Evolutionary conservation across 805 yeast species (phyloP).

Genomic region (Metschnikowia gruessii): DNA sequence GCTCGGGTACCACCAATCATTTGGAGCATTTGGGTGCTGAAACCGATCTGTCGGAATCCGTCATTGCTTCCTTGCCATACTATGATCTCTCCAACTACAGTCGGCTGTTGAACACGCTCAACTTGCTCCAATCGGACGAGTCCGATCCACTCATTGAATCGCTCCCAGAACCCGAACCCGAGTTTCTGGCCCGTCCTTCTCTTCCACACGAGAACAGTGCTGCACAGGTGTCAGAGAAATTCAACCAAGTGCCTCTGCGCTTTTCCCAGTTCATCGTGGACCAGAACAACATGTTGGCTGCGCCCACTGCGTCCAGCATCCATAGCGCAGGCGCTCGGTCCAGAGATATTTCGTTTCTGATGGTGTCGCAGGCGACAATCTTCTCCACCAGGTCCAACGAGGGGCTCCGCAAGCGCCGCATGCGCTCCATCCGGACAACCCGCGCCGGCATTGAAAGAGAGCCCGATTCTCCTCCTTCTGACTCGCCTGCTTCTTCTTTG

Average conservation of each 20-base stretch:
- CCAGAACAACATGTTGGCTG: conserved; percentile 22
- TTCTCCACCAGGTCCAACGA: conserved; percentile 38
- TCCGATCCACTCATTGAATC: background rate
- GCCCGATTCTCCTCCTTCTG: background rate
- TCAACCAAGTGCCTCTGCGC: conserved; percentile 39
- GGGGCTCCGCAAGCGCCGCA: background rate
- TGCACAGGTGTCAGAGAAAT: conserved; percentile 2
- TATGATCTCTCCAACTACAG: conserved; percentile 16
- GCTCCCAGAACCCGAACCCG: no score
- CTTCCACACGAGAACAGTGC: conserved; percentile 1
- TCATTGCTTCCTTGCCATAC: conserved; percentile 9
- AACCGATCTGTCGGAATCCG: conserved; percentile 14
- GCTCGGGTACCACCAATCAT: background rate
- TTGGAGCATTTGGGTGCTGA: conserved; percentile 6
- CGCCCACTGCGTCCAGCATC: conserved; percentile 1
- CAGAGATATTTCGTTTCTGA: conserved; percentile 34
- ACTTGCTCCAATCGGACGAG: conserved; percentile 8
- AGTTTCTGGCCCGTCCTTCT: background rate
- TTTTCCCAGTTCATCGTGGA: conserved; percentile 41
- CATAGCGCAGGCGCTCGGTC: conserved; percentile 7
- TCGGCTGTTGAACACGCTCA: conserved; percentile 16
- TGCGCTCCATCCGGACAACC: background rate
- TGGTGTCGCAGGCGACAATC: conserved; percentile 45
- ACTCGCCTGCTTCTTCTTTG: conserved; percentile 6
- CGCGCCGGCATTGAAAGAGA: background rate